Conservation (phyloP, 345 rosid species). For the Pistacia vera region DNA sequence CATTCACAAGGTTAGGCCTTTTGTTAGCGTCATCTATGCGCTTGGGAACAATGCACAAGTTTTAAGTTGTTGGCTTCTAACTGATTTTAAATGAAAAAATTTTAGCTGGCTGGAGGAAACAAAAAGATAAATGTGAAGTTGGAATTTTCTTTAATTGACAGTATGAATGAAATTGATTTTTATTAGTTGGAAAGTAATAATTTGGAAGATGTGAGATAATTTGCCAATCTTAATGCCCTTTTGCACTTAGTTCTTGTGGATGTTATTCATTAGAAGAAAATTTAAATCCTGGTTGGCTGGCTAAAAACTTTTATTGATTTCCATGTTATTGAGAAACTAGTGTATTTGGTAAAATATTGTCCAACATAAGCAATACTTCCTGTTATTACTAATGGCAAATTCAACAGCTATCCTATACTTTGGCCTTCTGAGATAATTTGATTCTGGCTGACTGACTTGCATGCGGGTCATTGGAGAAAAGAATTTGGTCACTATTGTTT, state of each 20-base stretch:
- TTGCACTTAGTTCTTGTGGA: too few species aligned
- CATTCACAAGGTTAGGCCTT: conserved; percentile 73
- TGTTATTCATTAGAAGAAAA: too few species aligned
- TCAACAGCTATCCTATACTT: not conserved
- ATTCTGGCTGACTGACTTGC: too few species aligned
- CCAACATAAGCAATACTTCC: not conserved
- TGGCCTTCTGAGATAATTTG: not conserved
- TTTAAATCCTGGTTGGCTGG: too few species aligned
- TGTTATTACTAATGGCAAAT: not conserved
- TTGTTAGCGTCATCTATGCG: not conserved
- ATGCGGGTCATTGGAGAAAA: too few species aligned
- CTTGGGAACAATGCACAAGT: not conserved
- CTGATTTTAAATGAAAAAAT: not conserved
- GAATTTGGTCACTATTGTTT: too few species aligned
- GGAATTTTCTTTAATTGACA: not conserved
- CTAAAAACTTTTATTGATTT: too few species aligned
- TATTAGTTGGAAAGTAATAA: not conserved
- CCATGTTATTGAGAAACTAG: not conserved
- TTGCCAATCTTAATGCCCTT: too few species aligned
- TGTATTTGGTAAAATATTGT: not conserved
- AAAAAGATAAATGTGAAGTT: not conserved
- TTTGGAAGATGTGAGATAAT: not conserved
- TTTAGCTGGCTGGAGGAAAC: not conserved
- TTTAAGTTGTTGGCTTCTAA: not conserved
- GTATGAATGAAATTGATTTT: not conserved